Evolutionary conservation across 2,329 filamentous ascomycete species (phyloP).

Genomic region (Penicillium brasilianum): DNA sequence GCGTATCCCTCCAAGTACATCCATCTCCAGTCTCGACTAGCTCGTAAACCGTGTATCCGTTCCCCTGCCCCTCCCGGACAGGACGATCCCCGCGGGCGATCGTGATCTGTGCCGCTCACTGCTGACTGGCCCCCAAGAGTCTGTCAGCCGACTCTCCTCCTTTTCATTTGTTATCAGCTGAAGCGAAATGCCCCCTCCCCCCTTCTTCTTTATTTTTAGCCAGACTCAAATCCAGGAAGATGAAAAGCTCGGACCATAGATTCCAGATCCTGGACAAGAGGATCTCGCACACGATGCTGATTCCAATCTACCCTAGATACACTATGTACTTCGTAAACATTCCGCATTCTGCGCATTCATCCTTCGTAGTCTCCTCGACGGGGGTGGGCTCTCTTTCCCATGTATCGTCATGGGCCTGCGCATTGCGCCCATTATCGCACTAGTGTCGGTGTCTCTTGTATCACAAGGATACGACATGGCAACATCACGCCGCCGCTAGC

Average conservation of each 20-base stretch:
- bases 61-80: neutral
- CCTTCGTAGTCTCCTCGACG: neutral
- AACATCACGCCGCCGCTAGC: slow-evolving; percentile 5
- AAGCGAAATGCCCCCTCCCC: slow-evolving; percentile 8
- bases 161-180: slow-evolving; percentile 30
- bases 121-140: slow-evolving; percentile 16
- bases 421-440: neutral
- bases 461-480: slow-evolving; percentile 19
- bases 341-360: neutral
- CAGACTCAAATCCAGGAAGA: slow-evolving; percentile 12
- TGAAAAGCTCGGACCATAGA: neutral
- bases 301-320: neutral
- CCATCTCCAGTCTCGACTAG: no score
- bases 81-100: slow-evolving; percentile 21
- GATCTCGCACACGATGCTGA: neutral
- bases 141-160: slow-evolving; percentile 30
- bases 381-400: neutral
- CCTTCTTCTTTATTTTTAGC: slow-evolving; percentile 23
- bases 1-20: neutral
- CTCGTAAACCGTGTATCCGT: neutral
- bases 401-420: neutral
- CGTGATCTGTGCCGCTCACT: slow-evolving; percentile 12
- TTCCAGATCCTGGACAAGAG: neutral
- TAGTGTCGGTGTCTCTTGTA: slow-evolving; percentile 11
- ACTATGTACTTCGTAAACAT: neutral